phyloP scores from a whole-genome alignment of 1,284 basidiomycete species.

The Phellinidium pouzarii region DNA sequence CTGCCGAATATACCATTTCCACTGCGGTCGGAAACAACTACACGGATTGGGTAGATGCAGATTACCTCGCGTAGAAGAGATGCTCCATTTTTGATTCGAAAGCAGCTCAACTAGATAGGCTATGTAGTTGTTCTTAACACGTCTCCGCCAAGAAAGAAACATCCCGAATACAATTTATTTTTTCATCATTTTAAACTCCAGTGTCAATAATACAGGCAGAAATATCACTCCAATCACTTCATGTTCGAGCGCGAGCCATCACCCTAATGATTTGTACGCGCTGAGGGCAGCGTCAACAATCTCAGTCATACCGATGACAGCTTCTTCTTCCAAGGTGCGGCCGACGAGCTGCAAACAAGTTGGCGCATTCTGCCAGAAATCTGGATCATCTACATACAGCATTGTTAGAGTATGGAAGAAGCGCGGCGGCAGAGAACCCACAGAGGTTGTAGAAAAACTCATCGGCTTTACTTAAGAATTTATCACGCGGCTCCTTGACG shows the following conservation, averaged over 20 bases:
- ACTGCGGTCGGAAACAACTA: slow-evolving; percentile 39
- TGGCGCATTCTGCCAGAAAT: slow-evolving; percentile 52
- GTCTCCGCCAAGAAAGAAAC: too few species aligned
- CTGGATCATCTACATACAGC: slow-evolving; percentile 45
- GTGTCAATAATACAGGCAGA: background rate
- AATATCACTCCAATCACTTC: background rate
- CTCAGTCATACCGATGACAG: slow-evolving; percentile 55
- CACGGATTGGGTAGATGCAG: slow-evolving; percentile 38
- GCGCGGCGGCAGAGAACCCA: slow-evolving; percentile 30
- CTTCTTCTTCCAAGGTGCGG: slow-evolving; percentile 68
- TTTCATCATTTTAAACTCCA: too few species aligned
- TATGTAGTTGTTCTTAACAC: too few species aligned
- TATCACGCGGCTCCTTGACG: slow-evolving; percentile 32
- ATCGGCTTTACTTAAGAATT: slow-evolving; percentile 44
- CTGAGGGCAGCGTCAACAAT: slow-evolving; percentile 46
- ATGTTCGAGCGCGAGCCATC: background rate
- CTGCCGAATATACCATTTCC: slow-evolving; percentile 34
- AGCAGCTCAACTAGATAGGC: too few species aligned
- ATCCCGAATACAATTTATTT: too few species aligned
- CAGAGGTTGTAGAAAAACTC: slow-evolving; percentile 47
- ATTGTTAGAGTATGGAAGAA: slow-evolving; percentile 1
- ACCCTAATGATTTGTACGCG: slow-evolving; percentile 12
- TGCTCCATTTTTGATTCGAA: background rate
- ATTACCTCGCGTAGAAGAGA: slow-evolving; percentile 30
- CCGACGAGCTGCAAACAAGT: slow-evolving; percentile 67